phyloP scores from a whole-genome alignment of 1,139 yeast species.

The Kodamaea derodonti region DNA sequence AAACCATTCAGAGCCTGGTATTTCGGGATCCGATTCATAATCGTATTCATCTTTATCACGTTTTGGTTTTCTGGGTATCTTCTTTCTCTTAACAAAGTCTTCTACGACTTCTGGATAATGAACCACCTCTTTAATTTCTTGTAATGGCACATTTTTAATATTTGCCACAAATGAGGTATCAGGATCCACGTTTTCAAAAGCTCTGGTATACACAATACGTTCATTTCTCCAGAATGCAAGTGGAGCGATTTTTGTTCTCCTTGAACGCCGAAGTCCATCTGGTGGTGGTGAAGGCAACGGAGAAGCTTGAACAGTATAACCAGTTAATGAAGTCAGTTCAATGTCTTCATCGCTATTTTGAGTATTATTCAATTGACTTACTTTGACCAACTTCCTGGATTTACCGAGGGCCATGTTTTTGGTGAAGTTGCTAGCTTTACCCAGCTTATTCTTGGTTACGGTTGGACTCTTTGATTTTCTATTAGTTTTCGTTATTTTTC shows the following conservation, averaged over 20 bases:
- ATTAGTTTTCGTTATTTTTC: no score
- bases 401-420: constrained; percentile 42
- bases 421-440: constrained; percentile 26
- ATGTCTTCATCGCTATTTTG: constrained; percentile 2
- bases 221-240: constrained; percentile 87
- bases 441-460: constrained; percentile 1
- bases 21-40: constrained; percentile 39
- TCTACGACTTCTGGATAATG: constrained; percentile 36
- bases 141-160: constrained; percentile 44
- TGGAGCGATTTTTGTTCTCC: constrained; percentile 66
- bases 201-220: constrained; percentile 58
- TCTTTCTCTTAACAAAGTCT: constrained; percentile 11
- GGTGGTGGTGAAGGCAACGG: constrained; percentile 47
- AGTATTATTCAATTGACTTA: neutral
- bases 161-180: constrained; percentile 34
- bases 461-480: no score
- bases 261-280: constrained; percentile 48
- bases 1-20: constrained; percentile 57
- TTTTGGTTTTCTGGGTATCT: constrained; percentile 4
- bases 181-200: constrained; percentile 38
- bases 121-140: constrained; percentile 56
- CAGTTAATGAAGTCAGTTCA: constrained; percentile 14
- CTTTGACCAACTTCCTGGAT: constrained; percentile 3
- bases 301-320: constrained; percentile 12
- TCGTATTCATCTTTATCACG: constrained; percentile 19